phyloP scores from a whole-genome alignment of 1,139 yeast genomes.

The Candida neerlandica region DNA sequence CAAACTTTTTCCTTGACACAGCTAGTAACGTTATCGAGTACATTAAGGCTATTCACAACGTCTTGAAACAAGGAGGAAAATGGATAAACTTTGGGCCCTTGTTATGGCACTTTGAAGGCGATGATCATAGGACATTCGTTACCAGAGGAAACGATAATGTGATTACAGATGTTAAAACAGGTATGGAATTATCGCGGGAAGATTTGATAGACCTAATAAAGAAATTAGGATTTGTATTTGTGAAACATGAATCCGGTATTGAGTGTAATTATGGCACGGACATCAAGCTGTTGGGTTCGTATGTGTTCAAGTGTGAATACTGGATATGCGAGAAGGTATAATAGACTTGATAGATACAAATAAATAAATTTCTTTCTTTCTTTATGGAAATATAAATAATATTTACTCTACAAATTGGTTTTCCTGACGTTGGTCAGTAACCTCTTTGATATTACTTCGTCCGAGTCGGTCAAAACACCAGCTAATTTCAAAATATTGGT shows the following conservation, averaged over 20 bases:
- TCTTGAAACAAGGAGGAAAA: conserved; percentile 55
- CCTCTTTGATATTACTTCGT: conserved; percentile 32
- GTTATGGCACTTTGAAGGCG: conserved; percentile 81
- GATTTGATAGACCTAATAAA: conserved; percentile 56
- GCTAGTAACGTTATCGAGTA: conserved; percentile 74
- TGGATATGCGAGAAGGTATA: conserved; percentile 55
- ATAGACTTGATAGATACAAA: neutral
- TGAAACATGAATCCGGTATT: conserved; percentile 45
- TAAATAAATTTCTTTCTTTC: neutral
- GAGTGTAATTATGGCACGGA: conserved; percentile 62
- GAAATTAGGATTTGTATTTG: conserved; percentile 56
- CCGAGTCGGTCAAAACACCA: conserved; percentile 52
- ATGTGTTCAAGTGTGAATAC: conserved; percentile 65
- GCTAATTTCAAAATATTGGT: conserved; percentile 60
- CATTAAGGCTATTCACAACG: conserved; percentile 55
- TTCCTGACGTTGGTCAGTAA: conserved; percentile 30
- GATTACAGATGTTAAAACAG: conserved; percentile 44
- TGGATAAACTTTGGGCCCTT: conserved; percentile 91
- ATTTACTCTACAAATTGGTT: conserved; percentile 10
- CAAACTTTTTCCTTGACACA: conserved; percentile 82
- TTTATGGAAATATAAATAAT: neutral
- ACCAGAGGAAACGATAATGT: conserved; percentile 28
- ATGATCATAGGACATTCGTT: conserved; percentile 29
- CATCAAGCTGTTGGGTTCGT: conserved; percentile 53
- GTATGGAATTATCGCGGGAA: conserved; percentile 65